Percentiles rank a stretch among this genome's conserved stretches.
These are phyloP conservation scores for Sporothrix mexicana DNA, from an alignment of 2,329 filamentous ascomycete genomes.

Conservation along the genomic window DNA sequence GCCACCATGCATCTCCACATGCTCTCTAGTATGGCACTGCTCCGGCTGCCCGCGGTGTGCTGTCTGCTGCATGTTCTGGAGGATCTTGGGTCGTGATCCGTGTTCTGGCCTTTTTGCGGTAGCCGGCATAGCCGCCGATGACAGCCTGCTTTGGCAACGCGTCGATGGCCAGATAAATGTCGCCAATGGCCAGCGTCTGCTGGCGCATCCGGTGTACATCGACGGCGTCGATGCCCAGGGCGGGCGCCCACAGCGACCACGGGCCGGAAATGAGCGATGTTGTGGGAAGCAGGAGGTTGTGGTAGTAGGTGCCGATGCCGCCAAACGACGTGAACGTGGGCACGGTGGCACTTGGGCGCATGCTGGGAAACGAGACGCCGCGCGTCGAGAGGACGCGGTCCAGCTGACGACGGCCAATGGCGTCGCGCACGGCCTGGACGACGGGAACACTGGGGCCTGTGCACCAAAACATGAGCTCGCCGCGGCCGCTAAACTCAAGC, in stretches of 20 bases:
- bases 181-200: not conserved
- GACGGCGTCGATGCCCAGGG: not conserved
- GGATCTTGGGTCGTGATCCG: not conserved
- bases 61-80: not conserved
- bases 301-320: not conserved
- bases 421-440: not conserved
- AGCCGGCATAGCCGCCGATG: not conserved
- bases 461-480: not conserved
- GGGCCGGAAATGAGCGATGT: not conserved
- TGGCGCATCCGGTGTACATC: not conserved
- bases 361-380: not conserved
- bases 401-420: not conserved
- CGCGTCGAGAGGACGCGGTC: not conserved
- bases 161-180: not conserved
- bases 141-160: not conserved
- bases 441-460: not conserved
- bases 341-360: not conserved
- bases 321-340: not conserved
- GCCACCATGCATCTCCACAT: too few species aligned
- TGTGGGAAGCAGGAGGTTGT: not conserved
- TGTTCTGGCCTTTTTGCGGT: not conserved
- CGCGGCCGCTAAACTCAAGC: not conserved
- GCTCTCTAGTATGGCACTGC: slow-evolving; percentile 4
- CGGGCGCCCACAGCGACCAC: not conserved
- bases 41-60: not conserved